Percentiles rank a stretch among this genome's conserved stretches.
Conservation (phyloP, 768 basidiomycete genomes). For the Pleurotus sapidus region DNA sequence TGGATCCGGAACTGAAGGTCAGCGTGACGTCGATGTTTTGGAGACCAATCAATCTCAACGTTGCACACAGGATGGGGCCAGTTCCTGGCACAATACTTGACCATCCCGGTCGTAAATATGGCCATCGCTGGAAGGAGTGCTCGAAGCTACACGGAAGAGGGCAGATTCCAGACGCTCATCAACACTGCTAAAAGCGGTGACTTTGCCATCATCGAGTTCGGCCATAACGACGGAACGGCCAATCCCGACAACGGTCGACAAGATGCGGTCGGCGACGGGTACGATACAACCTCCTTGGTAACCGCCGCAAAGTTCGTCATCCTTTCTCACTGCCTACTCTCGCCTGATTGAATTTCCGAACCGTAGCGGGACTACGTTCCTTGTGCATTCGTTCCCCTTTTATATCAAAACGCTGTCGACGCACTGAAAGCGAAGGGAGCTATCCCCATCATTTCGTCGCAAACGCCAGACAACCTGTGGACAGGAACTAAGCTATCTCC, state of each 20-base stretch:
- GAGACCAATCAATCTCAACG: not conserved
- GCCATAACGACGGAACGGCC: slow-evolving; percentile 44
- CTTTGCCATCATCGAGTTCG: slow-evolving; percentile 44
- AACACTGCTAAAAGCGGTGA: slow-evolving; percentile 36
- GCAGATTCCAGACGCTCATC: slow-evolving; percentile 39
- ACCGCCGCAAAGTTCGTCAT: slow-evolving; percentile 28
- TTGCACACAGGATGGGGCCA: slow-evolving; percentile 39
- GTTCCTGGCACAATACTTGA: slow-evolving; percentile 37
- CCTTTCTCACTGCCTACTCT: not conserved
- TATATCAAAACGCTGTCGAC: slow-evolving; percentile 44
- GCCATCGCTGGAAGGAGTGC: slow-evolving; percentile 46
- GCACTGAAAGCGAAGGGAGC: slow-evolving; percentile 43
- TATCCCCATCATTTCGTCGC: slow-evolving; percentile 43
- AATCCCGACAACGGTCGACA: slow-evolving; percentile 39
- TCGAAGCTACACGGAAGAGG: slow-evolving; percentile 46
- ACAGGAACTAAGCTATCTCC: slow-evolving; percentile 28
- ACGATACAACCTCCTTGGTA: slow-evolving; percentile 32
- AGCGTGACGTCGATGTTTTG: not conserved
- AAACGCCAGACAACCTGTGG: slow-evolving; percentile 47
- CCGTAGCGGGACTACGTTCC: slow-evolving; percentile 32
- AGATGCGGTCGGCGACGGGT: slow-evolving; percentile 37
- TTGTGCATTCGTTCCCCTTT: slow-evolving; percentile 44
- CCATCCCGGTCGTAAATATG: slow-evolving; percentile 40
- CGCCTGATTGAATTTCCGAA: not conserved
- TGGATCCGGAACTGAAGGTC: slow-evolving; percentile 33